phyloP scores from a whole-genome alignment of 192 early-diverging fungal genomes.

The Thamnidium elegans region DNA sequence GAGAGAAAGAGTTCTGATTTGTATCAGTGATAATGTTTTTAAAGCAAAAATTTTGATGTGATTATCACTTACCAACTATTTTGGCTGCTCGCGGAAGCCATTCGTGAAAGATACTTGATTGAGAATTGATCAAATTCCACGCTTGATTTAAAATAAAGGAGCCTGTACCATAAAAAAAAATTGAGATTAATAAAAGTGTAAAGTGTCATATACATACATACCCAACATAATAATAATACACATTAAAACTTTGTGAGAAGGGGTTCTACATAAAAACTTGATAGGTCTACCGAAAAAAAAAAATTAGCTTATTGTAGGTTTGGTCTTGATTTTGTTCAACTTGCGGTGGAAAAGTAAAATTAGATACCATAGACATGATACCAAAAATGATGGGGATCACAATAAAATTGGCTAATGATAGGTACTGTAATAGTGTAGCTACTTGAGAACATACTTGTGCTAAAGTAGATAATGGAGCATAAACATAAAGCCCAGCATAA shows the following conservation, averaged over 20 bases:
- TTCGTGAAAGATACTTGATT: conserved; percentile 29
- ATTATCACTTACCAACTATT: conserved; percentile 29
- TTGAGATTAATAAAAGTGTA: background rate
- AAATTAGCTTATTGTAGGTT: background rate
- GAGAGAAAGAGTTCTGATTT: conserved; percentile 33
- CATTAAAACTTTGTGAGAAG: conserved; percentile 28
- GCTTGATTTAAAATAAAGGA: conserved; percentile 38
- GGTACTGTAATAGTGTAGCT: conserved; percentile 22
- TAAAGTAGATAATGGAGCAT: conserved; percentile 13
- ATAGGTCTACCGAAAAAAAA: conserved; percentile 23
- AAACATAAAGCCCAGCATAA: conserved; percentile 35
- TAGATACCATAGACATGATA: conserved; percentile 15
- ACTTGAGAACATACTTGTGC: conserved; percentile 22
- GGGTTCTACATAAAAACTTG: conserved; percentile 32
- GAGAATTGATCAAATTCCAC: conserved; percentile 34
- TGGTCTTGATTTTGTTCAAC: background rate
- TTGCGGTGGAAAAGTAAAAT: conserved; percentile 33
- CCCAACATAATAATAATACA: conserved; percentile 38
- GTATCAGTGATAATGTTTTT: background rate
- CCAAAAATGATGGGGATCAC: conserved; percentile 23
- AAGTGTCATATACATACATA: background rate
- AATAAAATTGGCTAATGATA: conserved; percentile 28
- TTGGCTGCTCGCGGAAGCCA: conserved; percentile 33
- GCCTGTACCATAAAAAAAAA: conserved; percentile 10
- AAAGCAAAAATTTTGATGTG: background rate